Conservation (phyloP, 2,329 filamentous ascomycete genomes). For the Leptographium radiaticola region DNA sequence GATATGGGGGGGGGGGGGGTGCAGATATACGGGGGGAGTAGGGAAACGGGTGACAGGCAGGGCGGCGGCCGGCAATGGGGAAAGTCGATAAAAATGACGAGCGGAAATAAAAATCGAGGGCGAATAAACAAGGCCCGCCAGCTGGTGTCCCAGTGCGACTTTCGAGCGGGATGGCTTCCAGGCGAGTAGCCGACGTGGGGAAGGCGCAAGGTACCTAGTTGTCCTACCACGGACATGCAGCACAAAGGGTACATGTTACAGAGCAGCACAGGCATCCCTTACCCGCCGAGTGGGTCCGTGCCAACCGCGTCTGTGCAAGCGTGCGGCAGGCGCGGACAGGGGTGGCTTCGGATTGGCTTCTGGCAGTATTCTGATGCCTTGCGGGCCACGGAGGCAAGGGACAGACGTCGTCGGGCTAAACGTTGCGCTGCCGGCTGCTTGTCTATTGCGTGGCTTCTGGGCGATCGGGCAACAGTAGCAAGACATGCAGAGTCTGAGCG, state of each 20-base stretch:
- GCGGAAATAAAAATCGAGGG: neutral
- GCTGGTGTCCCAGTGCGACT: neutral
- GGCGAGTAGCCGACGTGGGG: slow-evolving; percentile 6
- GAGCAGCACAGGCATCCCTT: slow-evolving; percentile 8
- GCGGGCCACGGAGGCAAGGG: neutral
- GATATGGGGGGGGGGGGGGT: neutral
- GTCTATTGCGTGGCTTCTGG: too few species aligned
- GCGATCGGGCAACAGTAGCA: too few species aligned
- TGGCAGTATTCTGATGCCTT: neutral
- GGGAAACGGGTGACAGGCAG: neutral
- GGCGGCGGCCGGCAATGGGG: neutral
- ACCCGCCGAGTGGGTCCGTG: slow-evolving; percentile 13
- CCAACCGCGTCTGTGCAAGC: slow-evolving; percentile 14
- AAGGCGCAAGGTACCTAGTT: slow-evolving; percentile 3
- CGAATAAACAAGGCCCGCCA: neutral
- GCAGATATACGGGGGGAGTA: neutral
- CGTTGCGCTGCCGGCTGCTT: too few species aligned
- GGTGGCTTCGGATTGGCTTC: slow-evolving; percentile 3
- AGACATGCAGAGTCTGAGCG: too few species aligned
- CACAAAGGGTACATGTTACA: slow-evolving; percentile 1
- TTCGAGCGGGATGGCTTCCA: neutral
- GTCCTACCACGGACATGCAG: neutral
- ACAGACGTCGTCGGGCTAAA: too few species aligned
- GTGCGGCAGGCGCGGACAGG: slow-evolving; percentile 12
- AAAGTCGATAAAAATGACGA: neutral